Evolutionary conservation across 2,329 filamentous ascomycete species (phyloP).

Genomic region (Aspergillus sp.): DNA sequence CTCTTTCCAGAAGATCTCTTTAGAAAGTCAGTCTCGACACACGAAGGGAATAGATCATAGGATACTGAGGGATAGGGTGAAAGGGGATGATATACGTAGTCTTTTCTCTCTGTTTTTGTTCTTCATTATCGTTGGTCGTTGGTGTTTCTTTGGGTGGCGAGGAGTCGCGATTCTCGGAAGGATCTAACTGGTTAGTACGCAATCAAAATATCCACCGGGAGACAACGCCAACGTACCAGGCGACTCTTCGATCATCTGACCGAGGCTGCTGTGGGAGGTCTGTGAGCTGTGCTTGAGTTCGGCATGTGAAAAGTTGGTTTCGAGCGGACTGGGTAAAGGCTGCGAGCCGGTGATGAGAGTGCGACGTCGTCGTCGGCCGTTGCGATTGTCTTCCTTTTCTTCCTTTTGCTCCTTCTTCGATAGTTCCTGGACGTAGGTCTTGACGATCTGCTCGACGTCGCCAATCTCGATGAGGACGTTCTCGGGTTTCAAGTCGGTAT

Average conservation of each 20-base stretch:
- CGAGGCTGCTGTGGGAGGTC: constrained; percentile 65
- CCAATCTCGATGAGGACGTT: constrained; percentile 98
- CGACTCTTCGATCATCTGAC: constrained; percentile 69
- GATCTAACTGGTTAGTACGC: too few species aligned
- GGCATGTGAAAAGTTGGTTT: constrained; percentile 72
- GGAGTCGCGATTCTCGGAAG: too few species aligned
- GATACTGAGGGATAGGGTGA: not conserved
- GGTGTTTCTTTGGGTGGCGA: too few species aligned
- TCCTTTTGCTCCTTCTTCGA: constrained; percentile 57
- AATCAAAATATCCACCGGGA: too few species aligned
- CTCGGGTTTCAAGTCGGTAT: constrained; percentile 94
- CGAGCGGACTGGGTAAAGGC: constrained; percentile 86
- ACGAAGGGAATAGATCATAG: not conserved
- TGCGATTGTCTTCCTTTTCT: constrained; percentile 84
- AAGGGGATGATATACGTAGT: constrained; percentile 64
- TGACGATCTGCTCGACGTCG: constrained; percentile 96
- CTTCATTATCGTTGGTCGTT: constrained; percentile 51
- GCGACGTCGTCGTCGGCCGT: constrained; percentile 77
- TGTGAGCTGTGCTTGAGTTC: constrained; percentile 57
- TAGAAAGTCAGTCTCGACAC: not conserved
- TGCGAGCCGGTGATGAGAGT: constrained; percentile 97
- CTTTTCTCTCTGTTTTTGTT: constrained; percentile 80
- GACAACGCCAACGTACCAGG: constrained; percentile 45
- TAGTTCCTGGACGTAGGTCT: constrained; percentile 78
- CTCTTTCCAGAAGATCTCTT: constrained; percentile 80